Conservation (phyloP, 1,284 basidiomycete species). For the Cryptococcus deneoformans region DNA sequence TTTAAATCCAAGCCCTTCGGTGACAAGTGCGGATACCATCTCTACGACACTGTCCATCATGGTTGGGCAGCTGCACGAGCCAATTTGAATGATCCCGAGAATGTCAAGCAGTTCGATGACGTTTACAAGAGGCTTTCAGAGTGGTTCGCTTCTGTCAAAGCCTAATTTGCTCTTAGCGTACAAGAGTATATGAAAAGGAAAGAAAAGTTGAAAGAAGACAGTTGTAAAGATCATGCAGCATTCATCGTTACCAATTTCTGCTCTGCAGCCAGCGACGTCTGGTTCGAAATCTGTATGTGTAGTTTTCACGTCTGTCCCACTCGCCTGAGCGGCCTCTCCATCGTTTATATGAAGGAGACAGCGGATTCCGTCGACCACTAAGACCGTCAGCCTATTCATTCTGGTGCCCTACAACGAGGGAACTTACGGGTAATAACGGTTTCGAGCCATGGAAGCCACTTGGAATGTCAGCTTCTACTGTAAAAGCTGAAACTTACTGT, state of each 20-base stretch:
- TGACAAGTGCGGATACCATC: slow-evolving; percentile 25
- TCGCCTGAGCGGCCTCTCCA: slow-evolving; percentile 9
- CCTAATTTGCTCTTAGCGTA: background rate
- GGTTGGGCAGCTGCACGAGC: slow-evolving; percentile 71
- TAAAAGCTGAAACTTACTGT: slow-evolving; percentile 12
- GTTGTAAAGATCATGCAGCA: background rate
- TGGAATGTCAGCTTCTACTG: background rate
- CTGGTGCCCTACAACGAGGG: background rate
- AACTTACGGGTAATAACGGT: slow-evolving; percentile 27
- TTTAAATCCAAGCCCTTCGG: slow-evolving; percentile 27
- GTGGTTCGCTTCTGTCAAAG: slow-evolving; percentile 51
- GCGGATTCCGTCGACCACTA: slow-evolving; percentile 20
- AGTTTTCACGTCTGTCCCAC: slow-evolving; percentile 21
- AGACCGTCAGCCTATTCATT: background rate
- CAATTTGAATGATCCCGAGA: slow-evolving; percentile 61
- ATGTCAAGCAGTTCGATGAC: slow-evolving; percentile 65
- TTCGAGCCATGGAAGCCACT: slow-evolving; percentile 4
- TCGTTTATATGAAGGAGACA: slow-evolving; percentile 6
- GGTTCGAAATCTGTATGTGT: slow-evolving; percentile 20
- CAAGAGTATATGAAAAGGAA: background rate
- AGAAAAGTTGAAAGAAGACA: slow-evolving; percentile 1
- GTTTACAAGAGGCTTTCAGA: slow-evolving; percentile 58
- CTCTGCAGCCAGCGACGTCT: slow-evolving; percentile 3
- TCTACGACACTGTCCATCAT: slow-evolving; percentile 55
- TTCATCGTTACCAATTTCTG: slow-evolving; percentile 1